Percentiles rank a stretch among this genome's conserved stretches.
These are phyloP conservation scores for Chalciporus pseudorubinellus DNA, from an alignment of 768 basidiomycete genomes.

Conservation along the genomic window DNA sequence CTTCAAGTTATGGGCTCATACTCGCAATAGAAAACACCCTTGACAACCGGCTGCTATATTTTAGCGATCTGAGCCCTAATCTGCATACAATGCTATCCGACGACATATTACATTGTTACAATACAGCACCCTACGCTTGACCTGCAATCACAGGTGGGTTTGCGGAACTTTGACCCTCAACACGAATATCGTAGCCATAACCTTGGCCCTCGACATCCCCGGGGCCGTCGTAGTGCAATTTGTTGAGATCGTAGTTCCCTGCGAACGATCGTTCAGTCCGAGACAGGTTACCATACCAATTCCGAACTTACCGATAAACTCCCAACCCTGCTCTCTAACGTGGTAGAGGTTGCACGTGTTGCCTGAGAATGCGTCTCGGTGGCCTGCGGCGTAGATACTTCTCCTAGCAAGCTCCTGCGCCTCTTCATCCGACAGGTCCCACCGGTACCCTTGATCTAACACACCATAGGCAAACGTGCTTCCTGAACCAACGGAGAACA, in stretches of 20 bases:
- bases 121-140: slow-evolving; percentile 27
- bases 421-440: slow-evolving; percentile 90
- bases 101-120: slow-evolving; percentile 19
- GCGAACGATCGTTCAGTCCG: slow-evolving; percentile 12
- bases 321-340: slow-evolving; percentile 93
- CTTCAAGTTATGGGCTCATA: too few species aligned
- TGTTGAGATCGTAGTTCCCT: slow-evolving; percentile 92
- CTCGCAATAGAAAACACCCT: neutral
- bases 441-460: slow-evolving; percentile 90
- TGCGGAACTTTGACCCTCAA: slow-evolving; percentile 53
- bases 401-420: slow-evolving; percentile 92
- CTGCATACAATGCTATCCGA: neutral
- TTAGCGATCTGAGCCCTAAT: neutral
- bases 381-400: slow-evolving; percentile 95
- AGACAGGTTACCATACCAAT: slow-evolving; percentile 3
- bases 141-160: slow-evolving; percentile 42
- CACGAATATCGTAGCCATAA: slow-evolving; percentile 79
- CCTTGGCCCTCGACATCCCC: slow-evolving; percentile 68
- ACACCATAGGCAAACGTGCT: slow-evolving; percentile 99
- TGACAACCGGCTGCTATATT: neutral
- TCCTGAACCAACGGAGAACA: slow-evolving; percentile 99
- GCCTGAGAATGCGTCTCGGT: slow-evolving; percentile 94
- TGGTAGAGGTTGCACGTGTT: slow-evolving; percentile 97
- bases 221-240: slow-evolving; percentile 88
- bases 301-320: slow-evolving; percentile 76